phyloP scores from a whole-genome alignment of 805 yeast species.

The Candida alai region DNA sequence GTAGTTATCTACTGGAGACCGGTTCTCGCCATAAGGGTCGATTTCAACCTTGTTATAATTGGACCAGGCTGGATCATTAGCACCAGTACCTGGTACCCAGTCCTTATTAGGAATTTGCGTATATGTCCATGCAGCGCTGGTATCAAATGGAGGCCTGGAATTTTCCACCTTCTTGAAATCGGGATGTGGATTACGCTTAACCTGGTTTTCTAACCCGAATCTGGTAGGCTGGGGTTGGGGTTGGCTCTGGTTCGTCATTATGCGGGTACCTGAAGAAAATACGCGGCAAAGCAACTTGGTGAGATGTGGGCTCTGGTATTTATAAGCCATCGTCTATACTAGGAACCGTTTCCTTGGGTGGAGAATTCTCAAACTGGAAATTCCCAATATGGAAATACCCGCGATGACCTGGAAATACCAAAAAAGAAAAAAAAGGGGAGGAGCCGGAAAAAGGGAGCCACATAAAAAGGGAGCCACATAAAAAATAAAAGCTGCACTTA shows the following conservation, averaged over 20 bases:
- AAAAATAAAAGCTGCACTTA: too few relatives aligned
- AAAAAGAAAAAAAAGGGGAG: constrained; percentile 1
- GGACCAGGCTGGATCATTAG: constrained; percentile 42
- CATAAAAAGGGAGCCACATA: neutral
- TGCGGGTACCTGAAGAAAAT: neutral
- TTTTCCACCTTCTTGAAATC: constrained; percentile 13
- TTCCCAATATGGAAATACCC: too few relatives aligned
- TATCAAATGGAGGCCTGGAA: constrained; percentile 11
- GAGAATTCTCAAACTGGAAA: too few relatives aligned
- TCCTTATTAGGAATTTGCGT: constrained; percentile 23
- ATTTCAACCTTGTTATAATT: constrained; percentile 41
- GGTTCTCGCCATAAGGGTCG: constrained; percentile 44
- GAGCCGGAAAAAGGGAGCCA: neutral
- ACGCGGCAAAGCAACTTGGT: too few relatives aligned
- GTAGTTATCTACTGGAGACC: constrained; percentile 45
- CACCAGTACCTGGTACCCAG: constrained; percentile 50
- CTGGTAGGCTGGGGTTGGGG: constrained; percentile 7
- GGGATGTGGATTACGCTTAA: constrained; percentile 15
- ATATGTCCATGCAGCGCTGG: constrained; percentile 6
- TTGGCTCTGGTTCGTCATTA: constrained; percentile 3
- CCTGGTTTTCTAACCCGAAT: constrained; percentile 11
- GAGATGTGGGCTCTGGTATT: too few relatives aligned
- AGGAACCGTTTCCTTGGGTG: too few relatives aligned
- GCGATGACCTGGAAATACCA: neutral
- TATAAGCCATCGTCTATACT: too few relatives aligned